Conservation (phyloP, 805 yeast genomes). For the Barnettozyma salicaria region DNA sequence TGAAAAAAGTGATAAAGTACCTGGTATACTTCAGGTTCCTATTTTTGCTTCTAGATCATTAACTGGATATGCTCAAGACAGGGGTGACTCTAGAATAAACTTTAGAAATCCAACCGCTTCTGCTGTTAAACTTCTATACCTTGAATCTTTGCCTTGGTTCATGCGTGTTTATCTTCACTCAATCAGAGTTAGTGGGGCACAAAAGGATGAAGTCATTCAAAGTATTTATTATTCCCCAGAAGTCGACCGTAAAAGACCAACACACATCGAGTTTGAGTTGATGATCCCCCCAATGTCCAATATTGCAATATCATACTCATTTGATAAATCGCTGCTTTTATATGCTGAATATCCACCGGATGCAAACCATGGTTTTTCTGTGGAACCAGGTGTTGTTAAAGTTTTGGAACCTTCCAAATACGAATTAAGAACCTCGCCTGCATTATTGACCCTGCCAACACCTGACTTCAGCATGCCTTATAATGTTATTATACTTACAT, state of each 20-base stretch:
- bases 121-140: constrained; percentile 50
- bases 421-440: constrained; percentile 75
- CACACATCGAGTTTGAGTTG: constrained; percentile 70
- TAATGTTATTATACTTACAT: constrained; percentile 88
- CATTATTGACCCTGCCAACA: constrained; percentile 81
- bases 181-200: constrained; percentile 31
- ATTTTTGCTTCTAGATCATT: constrained; percentile 74
- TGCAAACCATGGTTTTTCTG: constrained; percentile 95
- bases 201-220: constrained; percentile 36
- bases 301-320: constrained; percentile 61
- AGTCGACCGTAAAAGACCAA: constrained; percentile 70
- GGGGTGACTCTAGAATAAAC: constrained; percentile 81
- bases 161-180: constrained; percentile 79
- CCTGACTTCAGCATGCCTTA: constrained; percentile 99
- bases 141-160: constrained; percentile 90
- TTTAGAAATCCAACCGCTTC: constrained; percentile 58
- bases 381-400: constrained; percentile 82
- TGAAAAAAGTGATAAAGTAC: constrained; percentile 38
- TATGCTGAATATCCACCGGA: constrained; percentile 98
- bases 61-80: constrained; percentile 87
- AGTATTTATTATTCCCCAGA: constrained; percentile 69
- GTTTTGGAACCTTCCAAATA: constrained; percentile 41
- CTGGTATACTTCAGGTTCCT: constrained; percentile 46
- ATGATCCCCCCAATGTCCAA: constrained; percentile 58
- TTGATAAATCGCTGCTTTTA: constrained; percentile 80